Evolutionary conservation across 106 monocot genomes (phyloP), one percentile per base, ranked within the genome.

Genomic region (Dendrobium officinale): DNA sequence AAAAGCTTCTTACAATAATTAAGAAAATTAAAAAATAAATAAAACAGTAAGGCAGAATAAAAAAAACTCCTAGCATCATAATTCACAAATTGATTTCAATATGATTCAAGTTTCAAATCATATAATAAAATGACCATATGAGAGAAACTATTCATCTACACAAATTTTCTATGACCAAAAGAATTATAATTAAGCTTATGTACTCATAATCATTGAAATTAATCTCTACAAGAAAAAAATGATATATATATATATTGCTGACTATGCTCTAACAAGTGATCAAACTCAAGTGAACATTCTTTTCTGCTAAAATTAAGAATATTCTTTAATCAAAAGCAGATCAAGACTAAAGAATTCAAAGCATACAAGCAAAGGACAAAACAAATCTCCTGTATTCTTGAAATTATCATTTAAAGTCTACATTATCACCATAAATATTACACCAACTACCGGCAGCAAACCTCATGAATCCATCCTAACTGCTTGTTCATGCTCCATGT

Each of bases 11-110:
- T 9, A 33, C 33, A 2, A 70, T 61, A 61, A 61, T 70, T 17
- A 37, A 70, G 70, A 70, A 70, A 70, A 70, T 70, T 16, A 70
- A 70, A 70, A 9, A 70, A 29, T 70, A 68, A 31, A 68, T 31
- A 37, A 66, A 37, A 16, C 70, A 11, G 33, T 70, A 68, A 2
- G 70, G 15, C 64, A 66, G 24, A 66, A 9, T 24, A 70, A 70
- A 33, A 33, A 67, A 70, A 70, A 70, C 10, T 29, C 33, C 33
- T 70, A 37, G 11, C 37, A 70, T 33, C 15, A 70, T 37, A 70
- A 70, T 70, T 37, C 2, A n/a, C 37, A 37, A 70, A 70, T 15
- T 33, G 37, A 70, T 33, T 33, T 24, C 29, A 70, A 8, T 33
- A 11, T 33, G 70, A 37, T 33, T 70, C 70, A 70, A 70, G 70